Evolutionary conservation across 345 rosid genomes (phyloP).

Genomic region (Mangifera indica): DNA sequence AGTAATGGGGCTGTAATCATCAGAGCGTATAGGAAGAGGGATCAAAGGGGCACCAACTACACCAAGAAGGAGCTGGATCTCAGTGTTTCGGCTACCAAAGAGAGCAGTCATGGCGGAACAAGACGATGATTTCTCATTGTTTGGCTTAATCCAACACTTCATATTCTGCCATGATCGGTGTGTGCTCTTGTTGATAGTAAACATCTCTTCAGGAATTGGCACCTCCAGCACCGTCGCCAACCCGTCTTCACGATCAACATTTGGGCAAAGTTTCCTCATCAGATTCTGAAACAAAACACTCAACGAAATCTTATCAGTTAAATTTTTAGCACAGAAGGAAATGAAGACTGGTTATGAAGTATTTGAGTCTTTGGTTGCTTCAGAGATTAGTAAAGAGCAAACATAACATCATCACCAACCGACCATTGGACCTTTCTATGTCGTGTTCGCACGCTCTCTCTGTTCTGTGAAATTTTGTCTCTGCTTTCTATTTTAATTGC

Average conservation of each 20-base stretch:
- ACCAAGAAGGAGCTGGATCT: constrained; percentile 92
- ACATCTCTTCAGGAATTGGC: constrained; percentile 93
- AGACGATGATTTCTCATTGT: constrained; percentile 25
- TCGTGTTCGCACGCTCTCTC: constrained; percentile 82
- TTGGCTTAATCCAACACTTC: constrained; percentile 75
- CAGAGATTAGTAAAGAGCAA: constrained; percentile 26
- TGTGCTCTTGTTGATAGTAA: constrained; percentile 33
- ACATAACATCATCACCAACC: constrained; percentile 51
- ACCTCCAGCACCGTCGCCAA: constrained; percentile 97
- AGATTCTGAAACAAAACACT: neutral
- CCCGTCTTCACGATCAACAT: constrained; percentile 75
- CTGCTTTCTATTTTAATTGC: neutral
- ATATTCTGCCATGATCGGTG: constrained; percentile 67
- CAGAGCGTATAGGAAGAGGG: constrained; percentile 62
- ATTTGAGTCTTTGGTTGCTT: constrained; percentile 5
- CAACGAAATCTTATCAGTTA: neutral
- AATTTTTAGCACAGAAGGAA: constrained; percentile 14
- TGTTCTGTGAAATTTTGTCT: neutral
- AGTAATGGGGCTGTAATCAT: constrained; percentile 31
- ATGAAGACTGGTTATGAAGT: constrained; percentile 5
- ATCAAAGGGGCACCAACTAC: constrained; percentile 93
- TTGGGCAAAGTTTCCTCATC: constrained; percentile 97
- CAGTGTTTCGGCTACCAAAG: constrained; percentile 61
- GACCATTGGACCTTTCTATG: constrained; percentile 51
- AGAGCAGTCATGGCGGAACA: constrained; percentile 34